These are phyloP conservation scores for Jacaranda mimosifolia DNA, from an alignment of 257 asterid species.

Conservation along the genomic window DNA sequence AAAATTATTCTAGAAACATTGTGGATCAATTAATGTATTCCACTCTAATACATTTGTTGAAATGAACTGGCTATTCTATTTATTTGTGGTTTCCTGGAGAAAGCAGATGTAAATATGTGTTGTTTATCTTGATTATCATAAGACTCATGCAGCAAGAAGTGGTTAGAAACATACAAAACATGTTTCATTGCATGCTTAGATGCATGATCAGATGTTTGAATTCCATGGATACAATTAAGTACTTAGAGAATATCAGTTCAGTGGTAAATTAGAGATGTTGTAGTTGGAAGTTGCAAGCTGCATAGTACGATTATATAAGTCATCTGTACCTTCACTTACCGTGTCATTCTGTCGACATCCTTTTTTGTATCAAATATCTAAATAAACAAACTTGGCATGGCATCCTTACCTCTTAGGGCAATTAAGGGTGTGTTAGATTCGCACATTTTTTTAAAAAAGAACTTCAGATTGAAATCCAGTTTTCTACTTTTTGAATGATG, in stretches of 20 bases:
- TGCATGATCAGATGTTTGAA: conserved; percentile 13
- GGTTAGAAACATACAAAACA: not conserved
- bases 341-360: too few relatives aligned
- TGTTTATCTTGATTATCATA: not conserved
- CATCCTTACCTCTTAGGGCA: not conserved
- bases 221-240: not conserved
- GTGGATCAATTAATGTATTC: not conserved
- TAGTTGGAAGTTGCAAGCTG: not conserved
- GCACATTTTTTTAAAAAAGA: not conserved
- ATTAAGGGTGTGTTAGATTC: not conserved
- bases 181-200: not conserved
- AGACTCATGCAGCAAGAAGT: not conserved
- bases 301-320: not conserved
- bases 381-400: too few relatives aligned
- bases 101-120: not conserved
- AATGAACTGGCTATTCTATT: not conserved
- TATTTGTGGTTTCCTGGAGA: not conserved
- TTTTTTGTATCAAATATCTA: too few relatives aligned
- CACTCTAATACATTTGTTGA: not conserved
- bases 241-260: not conserved
- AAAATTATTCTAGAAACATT: not conserved
- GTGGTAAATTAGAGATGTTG: conserved; percentile 7
- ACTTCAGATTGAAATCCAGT: not conserved
- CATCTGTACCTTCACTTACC: not conserved
- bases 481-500: conserved; percentile 4